phyloP scores from a whole-genome alignment of 2,329 filamentous ascomycete species.

The Hirsutella thompsonii region DNA sequence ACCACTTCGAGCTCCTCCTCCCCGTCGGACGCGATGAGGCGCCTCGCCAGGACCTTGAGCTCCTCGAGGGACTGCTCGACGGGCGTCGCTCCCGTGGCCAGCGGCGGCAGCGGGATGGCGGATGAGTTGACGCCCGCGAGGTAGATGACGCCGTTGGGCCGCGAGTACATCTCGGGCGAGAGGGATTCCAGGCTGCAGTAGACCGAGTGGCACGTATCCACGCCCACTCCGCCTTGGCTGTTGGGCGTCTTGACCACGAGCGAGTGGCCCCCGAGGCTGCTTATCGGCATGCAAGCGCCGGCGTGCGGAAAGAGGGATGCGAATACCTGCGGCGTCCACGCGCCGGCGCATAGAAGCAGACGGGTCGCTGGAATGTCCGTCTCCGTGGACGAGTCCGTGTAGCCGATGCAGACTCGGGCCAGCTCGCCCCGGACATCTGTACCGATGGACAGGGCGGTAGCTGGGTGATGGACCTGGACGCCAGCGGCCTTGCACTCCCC shows the following conservation, averaged over 20 bases:
- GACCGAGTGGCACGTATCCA: slow-evolving; percentile 56
- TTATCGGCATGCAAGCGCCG: slow-evolving; percentile 34
- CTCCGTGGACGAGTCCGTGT: slow-evolving; percentile 26
- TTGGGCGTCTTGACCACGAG: slow-evolving; percentile 49
- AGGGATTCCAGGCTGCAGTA: slow-evolving; percentile 52
- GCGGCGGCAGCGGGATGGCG: slow-evolving; percentile 42
- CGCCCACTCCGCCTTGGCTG: slow-evolving; percentile 27
- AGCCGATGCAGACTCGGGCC: slow-evolving; percentile 35
- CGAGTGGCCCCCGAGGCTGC: slow-evolving; percentile 56
- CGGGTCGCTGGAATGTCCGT: slow-evolving; percentile 47
- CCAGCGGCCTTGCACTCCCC: slow-evolving; percentile 42
- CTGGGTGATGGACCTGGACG: slow-evolving; percentile 54
- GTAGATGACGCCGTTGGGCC: slow-evolving; percentile 56
- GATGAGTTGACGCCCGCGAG: slow-evolving; percentile 58
- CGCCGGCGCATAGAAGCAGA: slow-evolving; percentile 54
- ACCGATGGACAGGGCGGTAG: slow-evolving; percentile 37
- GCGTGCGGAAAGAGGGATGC: slow-evolving; percentile 46
- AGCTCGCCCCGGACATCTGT: slow-evolving; percentile 37
- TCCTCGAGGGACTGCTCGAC: slow-evolving; percentile 25
- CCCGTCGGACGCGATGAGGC: slow-evolving; percentile 31
- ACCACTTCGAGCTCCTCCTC: slow-evolving; percentile 43
- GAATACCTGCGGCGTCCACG: slow-evolving; percentile 60
- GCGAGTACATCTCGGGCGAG: slow-evolving; percentile 59
- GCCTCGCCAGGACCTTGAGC: slow-evolving; percentile 33
- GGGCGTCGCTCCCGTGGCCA: slow-evolving; percentile 10